Conservation (phyloP, 1,139 yeast genomes). For the Arxiozyma bovina region DNA sequence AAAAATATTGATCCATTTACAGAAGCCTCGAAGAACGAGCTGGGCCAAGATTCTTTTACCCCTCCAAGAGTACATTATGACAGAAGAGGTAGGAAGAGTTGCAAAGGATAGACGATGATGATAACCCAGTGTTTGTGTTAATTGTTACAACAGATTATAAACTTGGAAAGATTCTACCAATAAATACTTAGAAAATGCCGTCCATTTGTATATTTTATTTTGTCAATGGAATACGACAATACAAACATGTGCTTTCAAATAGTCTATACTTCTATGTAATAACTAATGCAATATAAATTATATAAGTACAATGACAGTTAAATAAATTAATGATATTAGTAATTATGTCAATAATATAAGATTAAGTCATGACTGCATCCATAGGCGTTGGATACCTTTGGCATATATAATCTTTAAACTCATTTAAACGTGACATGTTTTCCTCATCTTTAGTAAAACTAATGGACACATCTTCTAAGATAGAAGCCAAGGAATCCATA, state of each 20-base stretch:
- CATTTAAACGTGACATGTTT: background rate
- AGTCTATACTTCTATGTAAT: background rate
- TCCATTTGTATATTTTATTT: too few relatives aligned
- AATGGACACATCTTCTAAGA: conserved; percentile 14
- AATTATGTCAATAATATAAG: too few relatives aligned
- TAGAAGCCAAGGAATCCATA: conserved; percentile 9
- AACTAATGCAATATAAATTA: background rate
- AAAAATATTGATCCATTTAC: background rate
- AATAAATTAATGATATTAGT: background rate
- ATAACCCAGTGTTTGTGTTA: background rate
- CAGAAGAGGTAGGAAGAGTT: too few relatives aligned
- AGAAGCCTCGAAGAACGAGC: background rate
- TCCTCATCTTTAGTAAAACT: conserved; percentile 8
- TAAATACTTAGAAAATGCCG: background rate
- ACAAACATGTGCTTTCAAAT: background rate
- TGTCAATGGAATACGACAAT: too few relatives aligned
- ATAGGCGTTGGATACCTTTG: background rate
- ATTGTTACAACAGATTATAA: too few relatives aligned
- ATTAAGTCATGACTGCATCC: background rate
- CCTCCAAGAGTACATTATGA: background rate
- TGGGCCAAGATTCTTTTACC: too few relatives aligned
- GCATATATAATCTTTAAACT: background rate
- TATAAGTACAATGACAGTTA: too few relatives aligned
- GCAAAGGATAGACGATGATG: background rate
- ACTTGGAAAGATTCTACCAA: too few relatives aligned